Conservation (phyloP, 208 protist genomes). For the Leishmania aethiopica region DNA sequence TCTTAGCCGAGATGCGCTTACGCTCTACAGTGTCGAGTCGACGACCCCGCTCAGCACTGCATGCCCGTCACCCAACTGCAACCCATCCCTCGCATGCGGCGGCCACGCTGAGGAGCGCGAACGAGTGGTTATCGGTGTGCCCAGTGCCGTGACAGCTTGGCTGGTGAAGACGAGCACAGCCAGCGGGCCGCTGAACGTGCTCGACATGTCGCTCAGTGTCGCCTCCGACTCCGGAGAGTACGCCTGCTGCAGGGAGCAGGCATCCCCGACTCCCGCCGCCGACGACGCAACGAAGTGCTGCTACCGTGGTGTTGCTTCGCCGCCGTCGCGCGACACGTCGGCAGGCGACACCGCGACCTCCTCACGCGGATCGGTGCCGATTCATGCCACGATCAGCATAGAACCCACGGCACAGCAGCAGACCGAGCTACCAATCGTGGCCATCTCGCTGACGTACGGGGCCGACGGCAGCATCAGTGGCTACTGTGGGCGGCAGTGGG, state of each 20-base stretch:
- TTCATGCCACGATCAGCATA: not conserved
- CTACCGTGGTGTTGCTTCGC: not conserved
- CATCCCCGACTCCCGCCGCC: not conserved
- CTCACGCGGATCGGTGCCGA: slow-evolving; percentile 1
- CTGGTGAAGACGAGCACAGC: slow-evolving; percentile 14
- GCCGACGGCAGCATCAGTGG: slow-evolving; percentile 39
- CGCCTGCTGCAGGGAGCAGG: not conserved
- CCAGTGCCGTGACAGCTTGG: slow-evolving; percentile 21
- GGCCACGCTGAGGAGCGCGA: not conserved
- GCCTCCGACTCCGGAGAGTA: slow-evolving; percentile 23
- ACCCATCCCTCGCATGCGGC: not conserved
- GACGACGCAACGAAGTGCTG: not conserved
- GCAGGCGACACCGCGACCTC: not conserved
- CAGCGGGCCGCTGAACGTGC: not conserved
- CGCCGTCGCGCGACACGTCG: not conserved
- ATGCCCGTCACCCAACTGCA: slow-evolving; percentile 3
- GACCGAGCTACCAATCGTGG: slow-evolving; percentile 10
- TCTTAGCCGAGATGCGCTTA: slow-evolving; percentile 13
- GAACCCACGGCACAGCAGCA: not conserved
- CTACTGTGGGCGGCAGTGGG: slow-evolving; percentile 31
- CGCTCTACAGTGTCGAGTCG: slow-evolving; percentile 26
- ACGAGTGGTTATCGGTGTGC: slow-evolving; percentile 21
- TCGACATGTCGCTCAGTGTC: slow-evolving; percentile 28
- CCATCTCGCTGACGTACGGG: slow-evolving; percentile 31
- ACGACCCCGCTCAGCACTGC: slow-evolving; percentile 4